Conservation (phyloP, 345 rosid genomes). For the Linum trigynum region DNA sequence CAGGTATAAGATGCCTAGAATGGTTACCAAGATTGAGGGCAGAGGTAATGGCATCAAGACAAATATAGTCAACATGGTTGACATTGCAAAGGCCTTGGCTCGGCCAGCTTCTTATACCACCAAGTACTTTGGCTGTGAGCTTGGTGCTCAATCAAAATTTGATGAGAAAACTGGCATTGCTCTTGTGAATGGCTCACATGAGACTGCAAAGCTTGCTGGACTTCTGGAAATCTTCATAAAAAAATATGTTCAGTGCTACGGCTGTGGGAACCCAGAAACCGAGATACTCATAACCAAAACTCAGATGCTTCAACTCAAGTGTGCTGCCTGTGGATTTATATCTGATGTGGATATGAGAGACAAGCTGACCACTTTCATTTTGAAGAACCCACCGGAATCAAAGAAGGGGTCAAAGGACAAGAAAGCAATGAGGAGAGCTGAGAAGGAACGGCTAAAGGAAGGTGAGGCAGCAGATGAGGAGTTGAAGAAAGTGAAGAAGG, state of each 20-base stretch:
- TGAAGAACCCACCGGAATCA: conserved; percentile 65
- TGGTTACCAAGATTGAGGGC: conserved; percentile 86
- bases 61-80: conserved; percentile 81
- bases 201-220: conserved; percentile 60
- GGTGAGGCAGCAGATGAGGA: conserved; percentile 87
- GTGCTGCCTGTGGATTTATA: conserved; percentile 79
- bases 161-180: conserved; percentile 82
- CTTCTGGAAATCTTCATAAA: conserved; percentile 75
- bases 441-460: conserved; percentile 83
- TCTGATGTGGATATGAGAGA: conserved; percentile 89
- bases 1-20: conserved; percentile 95
- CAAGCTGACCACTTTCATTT: conserved; percentile 57
- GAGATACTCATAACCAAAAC: conserved; percentile 58
- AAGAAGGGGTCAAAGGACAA: conserved; percentile 60
- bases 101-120: conserved; percentile 79
- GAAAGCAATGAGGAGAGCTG: conserved; percentile 84
- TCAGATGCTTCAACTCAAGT: conserved; percentile 62
- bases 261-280: conserved; percentile 89
- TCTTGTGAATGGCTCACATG: conserved; percentile 85
- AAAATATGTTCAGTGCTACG: conserved; percentile 90
- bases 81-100: conserved; percentile 81
- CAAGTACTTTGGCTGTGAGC: conserved; percentile 85
- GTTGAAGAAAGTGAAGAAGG: conserved; percentile 56
- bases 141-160: conserved; percentile 86
- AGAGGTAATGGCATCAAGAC: conserved; percentile 94